Evolutionary conservation across 495 filamentous ascomycete genomes (phyloP).

Genomic region (Aspergillus taichungensis): DNA sequence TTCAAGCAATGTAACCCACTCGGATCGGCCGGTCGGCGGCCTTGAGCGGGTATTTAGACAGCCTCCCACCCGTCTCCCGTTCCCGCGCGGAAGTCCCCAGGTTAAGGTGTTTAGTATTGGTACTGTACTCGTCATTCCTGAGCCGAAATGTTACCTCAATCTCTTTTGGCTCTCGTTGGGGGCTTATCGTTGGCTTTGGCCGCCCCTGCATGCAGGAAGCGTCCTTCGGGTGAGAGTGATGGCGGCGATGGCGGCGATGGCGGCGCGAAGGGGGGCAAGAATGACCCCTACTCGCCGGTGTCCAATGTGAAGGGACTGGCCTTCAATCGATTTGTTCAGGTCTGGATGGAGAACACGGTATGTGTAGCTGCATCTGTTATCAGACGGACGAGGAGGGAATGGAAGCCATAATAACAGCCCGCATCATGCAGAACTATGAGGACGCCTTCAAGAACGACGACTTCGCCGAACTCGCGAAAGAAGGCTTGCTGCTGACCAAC

Average conservation of each 20-base stretch:
- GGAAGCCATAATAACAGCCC: no score
- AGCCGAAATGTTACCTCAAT: background rate
- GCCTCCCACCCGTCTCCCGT: no score
- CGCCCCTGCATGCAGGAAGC: slow-evolving; percentile 18
- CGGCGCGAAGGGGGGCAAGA: background rate
- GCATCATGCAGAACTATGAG: slow-evolving; percentile 40
- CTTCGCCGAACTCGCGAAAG: slow-evolving; percentile 46
- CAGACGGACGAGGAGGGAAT: no score
- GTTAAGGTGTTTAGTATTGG: no score
- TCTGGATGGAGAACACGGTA: slow-evolving; percentile 70
- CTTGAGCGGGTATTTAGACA: no score
- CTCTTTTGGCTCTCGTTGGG: slow-evolving; percentile 14
- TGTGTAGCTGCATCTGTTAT: slow-evolving; percentile 4
- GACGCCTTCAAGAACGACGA: slow-evolving; percentile 41
- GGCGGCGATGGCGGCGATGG: slow-evolving; percentile 19
- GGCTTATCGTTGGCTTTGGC: slow-evolving; percentile 18
- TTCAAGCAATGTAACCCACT: no score
- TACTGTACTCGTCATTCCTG: no score
- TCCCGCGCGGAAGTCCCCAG: no score
- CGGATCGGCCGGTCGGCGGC: no score
- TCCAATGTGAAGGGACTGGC: slow-evolving; percentile 52
- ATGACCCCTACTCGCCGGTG: slow-evolving; percentile 33
- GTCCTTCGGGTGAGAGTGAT: slow-evolving; percentile 20
- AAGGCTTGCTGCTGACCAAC: slow-evolving; percentile 56
- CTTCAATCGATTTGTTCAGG: slow-evolving; percentile 58